A percentile compares a stretch with the other conserved stretches of the same genome.
phyloP scores from a whole-genome alignment of 2,329 filamentous ascomycete species.

The Helicocarpus griseus region DNA sequence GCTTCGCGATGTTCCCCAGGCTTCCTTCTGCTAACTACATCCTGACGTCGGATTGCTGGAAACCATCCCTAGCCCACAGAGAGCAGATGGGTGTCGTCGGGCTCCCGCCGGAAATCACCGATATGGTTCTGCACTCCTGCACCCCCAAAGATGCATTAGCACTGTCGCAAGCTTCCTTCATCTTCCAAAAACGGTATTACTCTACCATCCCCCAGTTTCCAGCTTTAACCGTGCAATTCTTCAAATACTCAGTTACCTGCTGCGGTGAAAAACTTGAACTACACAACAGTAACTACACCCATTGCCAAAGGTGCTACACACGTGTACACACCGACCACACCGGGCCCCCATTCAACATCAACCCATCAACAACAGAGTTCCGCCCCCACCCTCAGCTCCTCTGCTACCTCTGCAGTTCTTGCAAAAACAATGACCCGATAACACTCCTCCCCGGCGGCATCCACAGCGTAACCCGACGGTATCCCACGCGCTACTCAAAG shows the following conservation, averaged over 20 bases:
- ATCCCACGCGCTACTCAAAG: conserved; percentile 9
- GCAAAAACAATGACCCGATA: conserved; percentile 12
- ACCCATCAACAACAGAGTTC: too few relatives aligned
- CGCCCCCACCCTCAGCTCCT: too few relatives aligned
- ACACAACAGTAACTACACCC: conserved; percentile 2
- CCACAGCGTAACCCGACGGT: conserved; percentile 9
- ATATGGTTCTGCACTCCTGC: conserved; percentile 11
- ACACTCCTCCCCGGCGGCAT: conserved; percentile 12
- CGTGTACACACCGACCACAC: conserved; percentile 5
- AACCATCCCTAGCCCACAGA: conserved; percentile 7
- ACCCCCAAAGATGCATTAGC: conserved; percentile 14
- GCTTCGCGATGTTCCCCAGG: conserved; percentile 18
- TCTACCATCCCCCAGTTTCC: conserved; percentile 15
- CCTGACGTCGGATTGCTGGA: conserved; percentile 18
- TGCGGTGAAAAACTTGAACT: conserved; percentile 16
- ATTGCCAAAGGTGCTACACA: conserved; percentile 5
- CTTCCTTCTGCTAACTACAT: conserved; percentile 16
- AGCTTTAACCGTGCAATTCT: conserved; percentile 10
- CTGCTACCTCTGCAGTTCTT: too few relatives aligned
- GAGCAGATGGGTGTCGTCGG: conserved; percentile 12
- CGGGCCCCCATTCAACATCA: too few relatives aligned
- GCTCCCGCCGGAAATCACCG: conserved; percentile 8
- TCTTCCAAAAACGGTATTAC: conserved; percentile 14
- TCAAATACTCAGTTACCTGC: conserved; percentile 15
- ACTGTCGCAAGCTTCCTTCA: conserved; percentile 18